A percentile compares a stretch with the other conserved stretches of the same genome.
These are phyloP conservation scores for Ilex aquifolium DNA, from an alignment of 257 asterid species.

Conservation along the genomic window DNA sequence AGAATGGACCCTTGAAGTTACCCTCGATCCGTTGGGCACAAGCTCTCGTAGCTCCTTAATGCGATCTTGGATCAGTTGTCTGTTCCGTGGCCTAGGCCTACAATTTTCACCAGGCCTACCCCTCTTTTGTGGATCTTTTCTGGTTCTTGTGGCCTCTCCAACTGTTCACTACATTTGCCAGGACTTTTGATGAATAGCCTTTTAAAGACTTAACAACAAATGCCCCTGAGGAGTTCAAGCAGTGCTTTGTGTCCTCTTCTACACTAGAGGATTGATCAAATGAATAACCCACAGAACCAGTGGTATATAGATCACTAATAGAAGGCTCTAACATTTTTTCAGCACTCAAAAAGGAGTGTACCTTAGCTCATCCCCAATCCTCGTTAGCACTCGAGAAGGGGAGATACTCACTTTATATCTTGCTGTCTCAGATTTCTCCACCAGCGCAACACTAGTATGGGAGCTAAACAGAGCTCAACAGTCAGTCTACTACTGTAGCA, in stretches of 20 bases:
- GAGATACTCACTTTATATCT: no score
- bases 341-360: constrained; percentile 45
- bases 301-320: constrained; percentile 48
- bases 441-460: no score
- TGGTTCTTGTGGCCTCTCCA: constrained; percentile 53
- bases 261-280: constrained; percentile 26
- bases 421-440: no score
- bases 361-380: no score
- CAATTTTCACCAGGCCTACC: constrained; percentile 89
- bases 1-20: constrained; percentile 20
- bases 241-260: constrained; percentile 37
- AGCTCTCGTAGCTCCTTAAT: constrained; percentile 91
- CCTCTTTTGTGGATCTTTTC: constrained; percentile 61
- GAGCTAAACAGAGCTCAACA: no score
- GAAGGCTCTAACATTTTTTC: constrained; percentile 54
- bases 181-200: constrained; percentile 67
- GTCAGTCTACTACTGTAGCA: no score
- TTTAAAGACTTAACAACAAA: constrained; percentile 40
- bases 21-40: constrained; percentile 90
- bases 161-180: constrained; percentile 62
- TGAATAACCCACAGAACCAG: constrained; percentile 66
- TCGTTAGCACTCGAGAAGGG: no score
- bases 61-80: constrained; percentile 97
- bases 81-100: constrained; percentile 96
- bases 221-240: constrained; percentile 62